phyloP scores from a whole-genome alignment of 2,329 filamentous ascomycete species.

The Curvularia sp. region DNA sequence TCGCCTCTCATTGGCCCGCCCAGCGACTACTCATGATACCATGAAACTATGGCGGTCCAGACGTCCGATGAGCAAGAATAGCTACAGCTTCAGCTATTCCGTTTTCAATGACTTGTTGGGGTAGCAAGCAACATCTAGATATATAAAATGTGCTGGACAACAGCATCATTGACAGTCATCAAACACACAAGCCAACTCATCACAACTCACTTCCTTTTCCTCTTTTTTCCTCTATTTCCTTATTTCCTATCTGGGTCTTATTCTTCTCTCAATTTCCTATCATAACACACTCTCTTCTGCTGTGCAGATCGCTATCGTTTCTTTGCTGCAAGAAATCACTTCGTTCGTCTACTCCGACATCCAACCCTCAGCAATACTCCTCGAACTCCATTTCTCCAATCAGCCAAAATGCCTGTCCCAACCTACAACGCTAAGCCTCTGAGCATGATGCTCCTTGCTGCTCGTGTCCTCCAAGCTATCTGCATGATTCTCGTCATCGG shows the following conservation, averaged over 20 bases:
- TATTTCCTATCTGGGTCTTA: constrained; percentile 42
- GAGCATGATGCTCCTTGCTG: constrained; percentile 77
- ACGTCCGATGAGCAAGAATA: constrained; percentile 45
- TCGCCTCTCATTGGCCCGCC: constrained; percentile 42
- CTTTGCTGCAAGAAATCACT: constrained; percentile 36
- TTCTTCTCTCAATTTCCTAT: constrained; percentile 18
- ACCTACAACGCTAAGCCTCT: constrained; percentile 71
- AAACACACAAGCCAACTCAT: constrained; percentile 45
- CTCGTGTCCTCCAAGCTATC: constrained; percentile 73
- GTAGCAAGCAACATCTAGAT: constrained; percentile 18
- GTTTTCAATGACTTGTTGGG: constrained; percentile 32
- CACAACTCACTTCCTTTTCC: constrained; percentile 44
- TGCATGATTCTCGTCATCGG: constrained; percentile 80
- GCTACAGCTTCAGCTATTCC: constrained; percentile 34
- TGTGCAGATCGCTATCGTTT: constrained; percentile 46
- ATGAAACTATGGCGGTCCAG: constrained; percentile 46
- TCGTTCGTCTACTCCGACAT: constrained; percentile 30
- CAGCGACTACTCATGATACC: constrained; percentile 50
- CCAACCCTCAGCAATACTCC: constrained; percentile 26
- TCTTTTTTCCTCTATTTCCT: constrained; percentile 46
- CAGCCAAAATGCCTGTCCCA: constrained; percentile 60
- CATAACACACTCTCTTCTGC: constrained; percentile 42
- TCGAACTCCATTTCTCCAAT: constrained; percentile 14
- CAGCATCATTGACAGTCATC: constrained; percentile 33
- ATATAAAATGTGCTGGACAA: constrained; percentile 39